Conservation (phyloP, 371 early-diverging fungal genomes). For the Saksenaea vasiformis region DNA sequence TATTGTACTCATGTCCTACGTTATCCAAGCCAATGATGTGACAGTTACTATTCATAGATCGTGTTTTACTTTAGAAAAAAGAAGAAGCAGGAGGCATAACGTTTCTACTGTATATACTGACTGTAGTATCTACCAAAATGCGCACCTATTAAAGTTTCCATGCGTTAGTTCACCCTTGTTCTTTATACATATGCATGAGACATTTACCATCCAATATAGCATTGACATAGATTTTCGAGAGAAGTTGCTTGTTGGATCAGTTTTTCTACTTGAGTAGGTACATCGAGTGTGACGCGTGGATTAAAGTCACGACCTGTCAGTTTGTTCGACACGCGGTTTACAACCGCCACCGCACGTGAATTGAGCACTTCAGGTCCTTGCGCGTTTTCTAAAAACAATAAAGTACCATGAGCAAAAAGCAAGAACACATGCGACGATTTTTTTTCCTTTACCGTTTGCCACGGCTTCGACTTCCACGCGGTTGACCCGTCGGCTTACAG, state of each 20-base stretch:
- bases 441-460: slow-evolving; percentile 42
- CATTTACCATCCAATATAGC: slow-evolving; percentile 98
- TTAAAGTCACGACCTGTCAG: slow-evolving; percentile 93
- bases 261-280: slow-evolving; percentile 87
- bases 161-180: too few species aligned
- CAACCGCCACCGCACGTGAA: slow-evolving; percentile 60
- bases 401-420: neutral
- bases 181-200: too few species aligned
- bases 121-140: slow-evolving; percentile 17
- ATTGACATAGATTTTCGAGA: slow-evolving; percentile 92
- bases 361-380: slow-evolving; percentile 54
- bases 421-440: too few species aligned
- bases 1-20: neutral
- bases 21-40: neutral
- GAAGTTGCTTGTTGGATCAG: slow-evolving; percentile 95
- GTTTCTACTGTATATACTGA: neutral
- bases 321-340: slow-evolving; percentile 76
- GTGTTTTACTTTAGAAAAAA: neutral
- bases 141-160: too few species aligned
- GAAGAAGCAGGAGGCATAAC: neutral
- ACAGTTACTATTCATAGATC: neutral
- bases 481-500: slow-evolving; percentile 49
- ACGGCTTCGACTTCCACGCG: slow-evolving; percentile 53
- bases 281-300: slow-evolving; percentile 78
- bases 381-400: slow-evolving; percentile 35